Evolutionary conservation across 306 rosid genomes (phyloP), one percentile per base, ranked within the genome.

Genomic region (Cicer cuneatum): DNA sequence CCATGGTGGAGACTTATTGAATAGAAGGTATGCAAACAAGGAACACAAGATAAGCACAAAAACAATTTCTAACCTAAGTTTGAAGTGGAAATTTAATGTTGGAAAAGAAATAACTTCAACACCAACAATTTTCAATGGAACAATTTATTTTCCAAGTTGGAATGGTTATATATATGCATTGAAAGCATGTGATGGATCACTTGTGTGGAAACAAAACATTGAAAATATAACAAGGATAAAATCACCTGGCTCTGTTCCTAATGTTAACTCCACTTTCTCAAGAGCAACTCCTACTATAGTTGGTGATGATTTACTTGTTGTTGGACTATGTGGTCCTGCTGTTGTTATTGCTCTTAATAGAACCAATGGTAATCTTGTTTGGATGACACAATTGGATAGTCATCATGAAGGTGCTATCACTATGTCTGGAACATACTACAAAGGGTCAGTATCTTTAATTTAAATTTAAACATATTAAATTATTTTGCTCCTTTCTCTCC

Each of bases 1-100:
- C 85, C 93, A 88, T 41, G 93, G 91, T 0, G 90, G 91, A 21
- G 89, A 90, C 73, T 35, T 87, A 78, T 45, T 78, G 35, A 88
- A 87, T 65, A 82, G 90, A 84, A 88, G 96, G 85, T 81, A 81
- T 11, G 93, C 93, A 1, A 49, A 62, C 57, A 69, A 19, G 24
- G 92, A 90, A 58, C 49, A 73, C 21, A 90, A 82, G 79, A 88
- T 88, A 70, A 88, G 82, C 82, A 82, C 74, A 1, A 10, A 72
- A 59, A 77, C 76, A 2, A 52, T 69, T 29, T 33, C 46, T 0
- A 77, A 71, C 5, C 78, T 88, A 9, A 68, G 66, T 12, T 54
- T 87, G 78, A 85, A 85, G 71, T 88, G 90, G 96, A 54, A 82
- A 41, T 87, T 90, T 65, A 38, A 40, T 4, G 88, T 86, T 10